Evolutionary conservation across 2,329 filamentous ascomycete species (phyloP).

Genomic region (Colletotrichum sp.): DNA sequence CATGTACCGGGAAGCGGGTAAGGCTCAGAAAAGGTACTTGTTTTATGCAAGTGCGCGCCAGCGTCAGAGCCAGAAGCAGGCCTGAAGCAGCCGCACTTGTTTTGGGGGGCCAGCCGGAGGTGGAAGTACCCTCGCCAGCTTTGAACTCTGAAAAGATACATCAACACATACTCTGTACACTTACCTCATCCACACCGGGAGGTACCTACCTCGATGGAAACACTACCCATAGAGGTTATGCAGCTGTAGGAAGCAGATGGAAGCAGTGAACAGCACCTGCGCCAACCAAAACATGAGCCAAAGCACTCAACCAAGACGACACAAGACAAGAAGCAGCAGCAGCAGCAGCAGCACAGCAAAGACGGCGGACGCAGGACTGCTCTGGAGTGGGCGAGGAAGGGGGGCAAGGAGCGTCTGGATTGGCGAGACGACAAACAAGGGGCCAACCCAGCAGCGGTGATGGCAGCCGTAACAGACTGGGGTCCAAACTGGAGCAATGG

Average conservation of each 20-base stretch:
- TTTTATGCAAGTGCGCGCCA: neutral
- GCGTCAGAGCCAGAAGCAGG: neutral
- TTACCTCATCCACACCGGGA: neutral
- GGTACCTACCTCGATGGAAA: neutral
- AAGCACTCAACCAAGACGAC: neutral
- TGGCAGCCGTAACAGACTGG: slow-evolving; percentile 14
- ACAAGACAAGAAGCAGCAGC: neutral
- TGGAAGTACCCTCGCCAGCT: neutral
- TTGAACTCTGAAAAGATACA: neutral
- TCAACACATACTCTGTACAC: neutral
- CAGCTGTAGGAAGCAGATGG: neutral
- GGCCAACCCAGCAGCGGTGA: neutral
- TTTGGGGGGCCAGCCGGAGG: neutral
- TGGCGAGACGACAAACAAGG: slow-evolving; percentile 9
- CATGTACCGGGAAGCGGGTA: neutral
- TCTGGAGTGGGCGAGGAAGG: neutral
- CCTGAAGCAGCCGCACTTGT: neutral
- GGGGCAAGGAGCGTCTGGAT: neutral
- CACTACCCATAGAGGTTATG: neutral
- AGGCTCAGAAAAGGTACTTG: neutral
- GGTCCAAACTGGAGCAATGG: neutral
- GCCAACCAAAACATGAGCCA: neutral
- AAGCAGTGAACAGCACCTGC: neutral
- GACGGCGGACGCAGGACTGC: neutral
- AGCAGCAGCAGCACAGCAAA: neutral